Base-by-base conservation (phyloP, 495 filamentous ascomycete genomes). In the Aspergillus incahuasiensis region DNA sequence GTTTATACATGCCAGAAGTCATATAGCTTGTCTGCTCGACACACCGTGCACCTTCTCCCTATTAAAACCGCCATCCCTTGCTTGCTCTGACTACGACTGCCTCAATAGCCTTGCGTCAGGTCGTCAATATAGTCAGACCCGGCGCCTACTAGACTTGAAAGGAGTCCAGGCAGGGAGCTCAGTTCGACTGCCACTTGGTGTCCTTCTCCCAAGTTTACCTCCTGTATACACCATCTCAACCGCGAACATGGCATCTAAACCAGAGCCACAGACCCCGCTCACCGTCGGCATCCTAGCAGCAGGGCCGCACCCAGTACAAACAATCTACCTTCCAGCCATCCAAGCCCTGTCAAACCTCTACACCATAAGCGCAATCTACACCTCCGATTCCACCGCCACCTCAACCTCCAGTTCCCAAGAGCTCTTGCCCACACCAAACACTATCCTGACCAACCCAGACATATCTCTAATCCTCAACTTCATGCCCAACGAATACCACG, bases 381-480 rank as follows among this genome's bases (percentile, higher is more conserved):
- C 78, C 48, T 59, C 68, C 2, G 13, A 2, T n/a, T 73, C 76
- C 25, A 46, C 18, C 28, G 11, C 22, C 25, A 8, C 38, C n/a
- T n/a, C n/a, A n/a, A n/a, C n/a, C n/a, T n/a, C n/a, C 32, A 21
- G 16, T 13, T 18, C 47, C 32, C 32, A 40, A n/a, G 34, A 40
- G 25, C 18, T 15, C 20, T 12, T 52, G 22, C 56, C 1, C 18
- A 57, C 42, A 38, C 62, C 42, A 0, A 44, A 60, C 5, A 38
- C 28, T 11, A 53, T 66, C 40, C 25, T 66, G 25, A 19, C 50
- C 16, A 45, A 61, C 51, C 54, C 60, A 12, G 21, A 69, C 41
- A 67, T 85, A 24, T 72, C 80, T 53, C 66, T 83, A 3, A 68
- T 84, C 52, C 67, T 84, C 41, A 77, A 77, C 63, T 68, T 77